Base-by-base conservation (phyloP, 352 stramenopile genomes). In the Phytophthora sansomeana region DNA sequence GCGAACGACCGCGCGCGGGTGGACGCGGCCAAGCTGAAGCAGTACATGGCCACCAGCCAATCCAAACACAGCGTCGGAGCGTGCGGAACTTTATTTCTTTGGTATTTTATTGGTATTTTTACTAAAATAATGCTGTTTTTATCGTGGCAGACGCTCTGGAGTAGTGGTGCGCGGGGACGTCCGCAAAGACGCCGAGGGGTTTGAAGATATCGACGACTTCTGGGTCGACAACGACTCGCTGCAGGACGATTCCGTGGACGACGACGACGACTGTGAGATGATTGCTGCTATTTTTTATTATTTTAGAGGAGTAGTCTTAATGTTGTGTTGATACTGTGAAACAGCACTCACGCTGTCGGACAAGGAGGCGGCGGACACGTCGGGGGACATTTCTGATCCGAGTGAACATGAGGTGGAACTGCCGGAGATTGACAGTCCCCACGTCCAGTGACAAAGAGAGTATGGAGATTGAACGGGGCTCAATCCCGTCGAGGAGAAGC, bases 171-270 rank as follows among this genome's bases (percentile, higher is more conserved):
- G 81, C 17, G 76, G 57, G 6, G 80, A 92, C 17, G 82, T 93
- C 42, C 87, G 83, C 16, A 91, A 87, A 29, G 88, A 96, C 42
- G 84, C 77, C 1, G 69, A 94, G 24, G 88, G 88, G 0, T 96
- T 96, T 50, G 85, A 96, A 46, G 88, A 96, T 47, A 90, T 94
- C 42, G 88, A 96, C 67, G 88, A 96, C 44, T 96, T 96, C 53
- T 96, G 85, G 85, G 84, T 81, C 32, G 84, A 96, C 54, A 78
- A 85, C 19, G 76, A 88, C 32, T 76, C 67, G 8, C 48, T 76
- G 58, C 62, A 79, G 41, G 63, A 75, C 61, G 71, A 71, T 24
- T 78, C 69, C 9, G 65, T 74, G 46, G 69, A 75, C 50, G 67
- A 78, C 35, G 69, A 75, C 17, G 57, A 74, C 50, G 69, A 71